Conservation (phyloP, 1,284 basidiomycete genomes). For the Rhodotorula sp. region DNA sequence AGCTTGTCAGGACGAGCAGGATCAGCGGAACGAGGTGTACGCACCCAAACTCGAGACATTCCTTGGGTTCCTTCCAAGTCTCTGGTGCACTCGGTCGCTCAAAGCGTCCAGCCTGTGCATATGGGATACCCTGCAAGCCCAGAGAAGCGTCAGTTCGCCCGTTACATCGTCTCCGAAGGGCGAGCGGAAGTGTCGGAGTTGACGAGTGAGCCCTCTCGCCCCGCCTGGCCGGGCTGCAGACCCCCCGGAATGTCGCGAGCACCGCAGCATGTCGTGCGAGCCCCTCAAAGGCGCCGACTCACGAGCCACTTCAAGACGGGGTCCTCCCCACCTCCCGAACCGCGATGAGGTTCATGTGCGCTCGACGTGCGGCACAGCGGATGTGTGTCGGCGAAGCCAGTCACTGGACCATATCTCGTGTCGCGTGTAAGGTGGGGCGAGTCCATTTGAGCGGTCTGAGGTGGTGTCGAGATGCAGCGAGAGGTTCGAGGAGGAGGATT, state of each 20-base stretch:
- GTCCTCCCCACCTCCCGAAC: neutral
- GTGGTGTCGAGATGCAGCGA: too few relatives aligned
- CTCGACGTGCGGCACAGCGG: slow-evolving; percentile 6
- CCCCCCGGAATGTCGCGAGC: too few relatives aligned
- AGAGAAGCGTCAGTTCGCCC: neutral
- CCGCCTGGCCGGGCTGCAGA: too few relatives aligned
- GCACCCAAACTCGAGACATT: slow-evolving; percentile 33
- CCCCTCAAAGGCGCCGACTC: neutral
- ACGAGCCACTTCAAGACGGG: slow-evolving; percentile 37
- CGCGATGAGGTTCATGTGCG: neutral
- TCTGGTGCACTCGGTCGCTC: slow-evolving; percentile 8
- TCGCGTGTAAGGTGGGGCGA: neutral
- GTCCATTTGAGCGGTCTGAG: neutral
- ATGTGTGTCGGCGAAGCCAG: slow-evolving; percentile 25
- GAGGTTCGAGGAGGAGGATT: too few relatives aligned
- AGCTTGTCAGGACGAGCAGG: neutral
- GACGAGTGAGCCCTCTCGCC: too few relatives aligned
- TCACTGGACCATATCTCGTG: slow-evolving; percentile 22
- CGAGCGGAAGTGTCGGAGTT: neutral
- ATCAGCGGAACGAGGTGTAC: neutral
- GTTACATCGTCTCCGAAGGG: neutral
- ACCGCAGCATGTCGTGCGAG: too few relatives aligned
- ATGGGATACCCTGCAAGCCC: slow-evolving; percentile 29
- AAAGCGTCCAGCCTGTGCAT: slow-evolving; percentile 25
- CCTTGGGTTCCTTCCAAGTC: slow-evolving; percentile 7